Evolutionary conservation across 106 monocot species (phyloP).

Genomic region (Dendrobium catenatum): DNA sequence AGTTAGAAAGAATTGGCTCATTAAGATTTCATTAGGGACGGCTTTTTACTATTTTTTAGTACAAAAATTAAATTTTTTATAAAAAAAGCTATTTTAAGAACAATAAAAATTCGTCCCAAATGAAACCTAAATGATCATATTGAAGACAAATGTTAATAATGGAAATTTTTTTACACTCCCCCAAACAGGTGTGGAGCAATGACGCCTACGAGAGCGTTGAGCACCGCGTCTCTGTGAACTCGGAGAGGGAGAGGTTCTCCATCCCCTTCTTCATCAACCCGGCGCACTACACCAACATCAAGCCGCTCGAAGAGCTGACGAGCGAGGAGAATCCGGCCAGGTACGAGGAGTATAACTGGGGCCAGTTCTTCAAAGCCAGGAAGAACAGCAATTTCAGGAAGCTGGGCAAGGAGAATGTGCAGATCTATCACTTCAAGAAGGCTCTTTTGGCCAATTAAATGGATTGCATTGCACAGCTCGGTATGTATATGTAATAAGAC

Average conservation of each 20-base stretch:
- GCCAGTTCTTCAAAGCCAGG: conserved; percentile 35
- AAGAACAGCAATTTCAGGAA: conserved; percentile 50
- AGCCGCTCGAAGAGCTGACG: conserved; percentile 50
- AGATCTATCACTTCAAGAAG: conserved; percentile 58
- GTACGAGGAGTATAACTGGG: conserved; percentile 52
- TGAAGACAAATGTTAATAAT: no score
- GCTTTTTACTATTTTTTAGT: no score
- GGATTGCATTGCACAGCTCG: not conserved
- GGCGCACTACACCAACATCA: conserved; percentile 22
- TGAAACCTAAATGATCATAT: no score
- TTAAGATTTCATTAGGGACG: no score
- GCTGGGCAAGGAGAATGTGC: conserved; percentile 47
- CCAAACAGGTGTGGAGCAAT: conserved; percentile 60
- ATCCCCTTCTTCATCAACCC: conserved; percentile 76
- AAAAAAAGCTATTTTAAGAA: no score
- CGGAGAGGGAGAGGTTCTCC: conserved; percentile 57
- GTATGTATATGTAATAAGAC: not conserved
- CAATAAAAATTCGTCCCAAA: no score
- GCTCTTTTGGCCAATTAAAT: not conserved
- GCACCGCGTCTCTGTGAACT: conserved; percentile 66
- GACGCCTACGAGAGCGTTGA: conserved; percentile 67
- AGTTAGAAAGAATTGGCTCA: no score
- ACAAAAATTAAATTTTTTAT: no score
- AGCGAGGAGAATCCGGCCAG: conserved; percentile 30
- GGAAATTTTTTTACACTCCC: no score